Percentiles rank a stretch among this genome's conserved stretches.
phyloP scores from a whole-genome alignment of 345 rosid species.

The Cardamine occulta region DNA sequence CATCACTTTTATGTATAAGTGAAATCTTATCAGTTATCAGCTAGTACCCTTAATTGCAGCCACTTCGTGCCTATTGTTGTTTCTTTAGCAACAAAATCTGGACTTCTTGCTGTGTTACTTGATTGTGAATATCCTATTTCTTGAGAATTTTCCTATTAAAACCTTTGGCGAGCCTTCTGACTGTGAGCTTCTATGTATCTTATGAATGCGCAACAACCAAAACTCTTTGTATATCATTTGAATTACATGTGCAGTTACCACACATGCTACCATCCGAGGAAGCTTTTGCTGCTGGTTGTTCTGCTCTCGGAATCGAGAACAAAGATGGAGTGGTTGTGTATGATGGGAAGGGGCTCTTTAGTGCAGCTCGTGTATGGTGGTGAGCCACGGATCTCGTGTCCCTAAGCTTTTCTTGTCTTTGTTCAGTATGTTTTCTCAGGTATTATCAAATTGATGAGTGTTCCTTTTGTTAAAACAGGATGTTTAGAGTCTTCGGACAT shows the following conservation, averaged over 20 bases:
- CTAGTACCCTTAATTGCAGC: slow-evolving; percentile 14
- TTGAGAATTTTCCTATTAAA: background rate
- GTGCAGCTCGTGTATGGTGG: slow-evolving; percentile 99
- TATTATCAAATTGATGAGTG: slow-evolving; percentile 1
- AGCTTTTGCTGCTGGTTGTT: slow-evolving; percentile 93
- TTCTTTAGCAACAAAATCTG: background rate
- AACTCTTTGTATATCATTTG: background rate
- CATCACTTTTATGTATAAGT: background rate
- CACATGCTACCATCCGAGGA: slow-evolving; percentile 97
- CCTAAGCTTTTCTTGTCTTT: background rate
- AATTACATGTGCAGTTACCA: slow-evolving; percentile 62
- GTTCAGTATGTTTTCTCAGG: background rate
- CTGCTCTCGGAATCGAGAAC: slow-evolving; percentile 92
- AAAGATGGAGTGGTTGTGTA: slow-evolving; percentile 90
- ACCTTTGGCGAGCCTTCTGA: background rate
- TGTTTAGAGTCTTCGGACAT: slow-evolving; percentile 74
- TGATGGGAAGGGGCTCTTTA: slow-evolving; percentile 96
- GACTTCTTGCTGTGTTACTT: background rate
- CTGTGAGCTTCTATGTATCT: slow-evolving; percentile 1
- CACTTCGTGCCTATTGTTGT: background rate
- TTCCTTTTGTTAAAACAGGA: slow-evolving; percentile 14
- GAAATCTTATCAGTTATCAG: slow-evolving; percentile 1
- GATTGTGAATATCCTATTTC: background rate
- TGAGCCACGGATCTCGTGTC: slow-evolving; percentile 47
- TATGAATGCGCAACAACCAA: slow-evolving; percentile 5